Base-by-base conservation (phyloP, 1,284 basidiomycete genomes). In the Wallemia mellicola region DNA sequence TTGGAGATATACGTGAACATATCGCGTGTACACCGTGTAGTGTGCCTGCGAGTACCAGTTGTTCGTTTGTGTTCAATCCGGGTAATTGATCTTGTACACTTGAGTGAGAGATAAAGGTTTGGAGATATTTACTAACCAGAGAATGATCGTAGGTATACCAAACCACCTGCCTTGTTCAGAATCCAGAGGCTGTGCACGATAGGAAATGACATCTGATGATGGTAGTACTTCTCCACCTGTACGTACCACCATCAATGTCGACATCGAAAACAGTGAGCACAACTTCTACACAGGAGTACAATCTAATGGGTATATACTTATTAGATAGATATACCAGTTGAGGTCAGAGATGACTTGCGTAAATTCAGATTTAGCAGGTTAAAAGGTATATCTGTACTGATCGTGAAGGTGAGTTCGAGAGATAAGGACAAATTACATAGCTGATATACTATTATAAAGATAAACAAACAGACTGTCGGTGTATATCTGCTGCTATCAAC, bases 11-110 rank as follows among this genome's bases (percentile, higher is more conserved):
- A 48, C 86, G 80, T 63, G 84, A 83, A 0, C 92, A 95, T 66
- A 98, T 98, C 15, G 94, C 94, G 67, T 98, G 94, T 54, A 99
- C 94, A 59, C 92, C 91, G 65, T 98, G 94, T 59, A 98, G 72
- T 7, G 94, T 98, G 58, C 94, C 92, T 1, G 94, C 94, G 27
- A 98, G 79, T 24, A 98, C 86, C 61, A 99, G 81, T 65, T 94
- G 85, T 70, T 96, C 92, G 72, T 98, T 98, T n/a, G 92, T 88
- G 5, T 83, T 81, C 63, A 91, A 73, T 60, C 80, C 78, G 7
- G 86, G 81, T 55, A 95, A 79, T 14, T 85, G 86, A 66, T 89
- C 89, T n/a, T 91, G 38, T 15, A n/a, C 24, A 11, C 15, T 26
- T 24, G 25, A 15, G 9, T n/a, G 54, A 24, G 54, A n/a, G 28